Evolutionary conservation across 2,329 filamentous ascomycete genomes (phyloP).

Genomic region (Fusarium bactridioides): DNA sequence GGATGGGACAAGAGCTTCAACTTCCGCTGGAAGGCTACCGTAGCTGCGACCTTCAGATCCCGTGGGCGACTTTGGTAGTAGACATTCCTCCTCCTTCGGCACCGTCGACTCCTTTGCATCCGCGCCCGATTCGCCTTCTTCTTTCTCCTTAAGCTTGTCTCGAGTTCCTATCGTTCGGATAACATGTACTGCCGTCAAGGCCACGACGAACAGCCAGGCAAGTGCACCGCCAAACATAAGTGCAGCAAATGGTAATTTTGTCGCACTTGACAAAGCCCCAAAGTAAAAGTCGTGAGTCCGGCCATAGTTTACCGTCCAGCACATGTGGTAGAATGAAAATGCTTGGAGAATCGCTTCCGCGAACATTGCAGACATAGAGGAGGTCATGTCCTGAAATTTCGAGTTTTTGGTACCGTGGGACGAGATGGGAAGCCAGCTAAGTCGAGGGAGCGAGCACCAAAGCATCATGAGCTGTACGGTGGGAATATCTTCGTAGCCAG

Average conservation of each 20-base stretch:
- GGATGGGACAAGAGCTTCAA: rapidly evolving
- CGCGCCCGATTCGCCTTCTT: rapidly evolving
- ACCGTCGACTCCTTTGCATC: rapidly evolving
- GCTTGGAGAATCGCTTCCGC: neutral
- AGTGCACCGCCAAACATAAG: slow-evolving; percentile 17
- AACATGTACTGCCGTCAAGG: neutral
- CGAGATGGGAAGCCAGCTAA: neutral
- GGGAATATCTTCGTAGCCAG: slow-evolving; percentile 2
- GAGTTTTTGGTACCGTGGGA: neutral
- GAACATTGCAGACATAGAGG: slow-evolving; percentile 1
- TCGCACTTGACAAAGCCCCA: neutral
- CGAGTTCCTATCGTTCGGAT: neutral
- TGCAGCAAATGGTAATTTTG: neutral
- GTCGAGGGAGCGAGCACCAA: slow-evolving; percentile 9
- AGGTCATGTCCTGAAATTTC: neutral
- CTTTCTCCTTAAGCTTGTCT: neutral
- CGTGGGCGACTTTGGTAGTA: neutral
- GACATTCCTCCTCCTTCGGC: neutral
- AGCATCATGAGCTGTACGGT: neutral
- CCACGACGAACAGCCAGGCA: neutral
- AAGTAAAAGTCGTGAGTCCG: neutral
- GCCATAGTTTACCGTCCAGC: neutral
- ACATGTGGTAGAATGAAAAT: neutral
- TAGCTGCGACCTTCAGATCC: neutral
- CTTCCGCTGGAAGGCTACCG: neutral